A percentile compares a stretch with the other conserved stretches of the same genome.
phyloP scores from a whole-genome alignment of 805 yeast species.

The Cyberlindnera euphorbiiphila region DNA sequence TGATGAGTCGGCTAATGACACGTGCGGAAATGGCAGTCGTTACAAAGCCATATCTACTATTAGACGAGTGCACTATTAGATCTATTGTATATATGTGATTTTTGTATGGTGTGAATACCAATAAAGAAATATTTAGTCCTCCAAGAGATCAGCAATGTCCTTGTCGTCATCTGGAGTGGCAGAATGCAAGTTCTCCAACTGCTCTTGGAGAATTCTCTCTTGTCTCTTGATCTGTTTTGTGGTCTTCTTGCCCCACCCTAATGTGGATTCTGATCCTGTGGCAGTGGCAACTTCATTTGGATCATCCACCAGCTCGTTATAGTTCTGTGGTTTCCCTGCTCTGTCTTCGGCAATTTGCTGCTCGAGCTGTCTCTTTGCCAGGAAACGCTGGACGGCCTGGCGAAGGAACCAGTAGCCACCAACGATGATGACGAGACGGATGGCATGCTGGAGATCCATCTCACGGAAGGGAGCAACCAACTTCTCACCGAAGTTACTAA shows the following conservation, averaged over 20 bases:
- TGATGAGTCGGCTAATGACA: conserved; percentile 1
- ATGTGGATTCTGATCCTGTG: conserved; percentile 39
- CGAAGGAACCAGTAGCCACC: conserved; percentile 62
- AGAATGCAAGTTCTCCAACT: conserved; percentile 41
- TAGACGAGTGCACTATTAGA: too few relatives aligned
- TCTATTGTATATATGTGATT: too few relatives aligned
- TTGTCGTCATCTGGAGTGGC: conserved; percentile 53
- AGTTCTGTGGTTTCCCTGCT: conserved; percentile 35
- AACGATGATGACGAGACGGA: conserved; percentile 48
- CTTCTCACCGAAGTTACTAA: conserved; percentile 7
- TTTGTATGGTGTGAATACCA: too few relatives aligned
- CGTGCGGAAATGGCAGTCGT: conserved; percentile 8
- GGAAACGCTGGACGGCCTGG: conserved; percentile 50
- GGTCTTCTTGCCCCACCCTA: conserved; percentile 82
- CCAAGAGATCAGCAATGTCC: conserved; percentile 66
- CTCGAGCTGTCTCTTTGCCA: conserved; percentile 54
- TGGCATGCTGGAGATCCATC: conserved; percentile 42
- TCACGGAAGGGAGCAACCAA: conserved; percentile 19
- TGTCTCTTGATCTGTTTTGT: conserved; percentile 55
- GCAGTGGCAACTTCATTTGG: conserved; percentile 36
- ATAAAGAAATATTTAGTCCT: too few relatives aligned
- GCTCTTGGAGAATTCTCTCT: conserved; percentile 49
- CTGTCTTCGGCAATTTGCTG: conserved; percentile 48
- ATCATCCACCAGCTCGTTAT: conserved; percentile 32
- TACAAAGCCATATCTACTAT: too few relatives aligned